Conservation (phyloP, 2,329 filamentous ascomycete genomes). For the Fusarium irregulare region DNA sequence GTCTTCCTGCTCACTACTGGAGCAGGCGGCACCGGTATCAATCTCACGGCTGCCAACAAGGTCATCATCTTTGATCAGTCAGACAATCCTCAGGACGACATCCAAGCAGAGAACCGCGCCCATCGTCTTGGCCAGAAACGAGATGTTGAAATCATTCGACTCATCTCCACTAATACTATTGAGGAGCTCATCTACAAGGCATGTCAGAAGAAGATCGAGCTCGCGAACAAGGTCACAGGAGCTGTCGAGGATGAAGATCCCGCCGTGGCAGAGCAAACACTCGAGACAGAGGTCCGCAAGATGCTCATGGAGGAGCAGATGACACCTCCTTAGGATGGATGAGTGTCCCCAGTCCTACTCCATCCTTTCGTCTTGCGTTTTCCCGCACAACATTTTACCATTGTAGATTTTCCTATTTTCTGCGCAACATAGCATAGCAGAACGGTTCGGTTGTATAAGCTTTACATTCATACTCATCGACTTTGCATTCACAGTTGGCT, state of each 20-base stretch:
- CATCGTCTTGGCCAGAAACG: slow-evolving; percentile 93
- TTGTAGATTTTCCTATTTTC: slow-evolving; percentile 19
- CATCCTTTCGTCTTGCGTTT: slow-evolving; percentile 1
- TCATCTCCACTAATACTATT: slow-evolving; percentile 84
- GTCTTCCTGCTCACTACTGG: slow-evolving; percentile 95
- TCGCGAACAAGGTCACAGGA: slow-evolving; percentile 73
- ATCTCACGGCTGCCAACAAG: slow-evolving; percentile 94
- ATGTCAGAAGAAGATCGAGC: slow-evolving; percentile 90
- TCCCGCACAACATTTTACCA: slow-evolving; percentile 2
- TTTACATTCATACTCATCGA: slow-evolving; percentile 1
- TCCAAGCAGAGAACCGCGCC: slow-evolving; percentile 97
- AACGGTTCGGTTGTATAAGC: slow-evolving; percentile 25
- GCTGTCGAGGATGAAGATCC: slow-evolving; percentile 49
- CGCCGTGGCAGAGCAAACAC: slow-evolving; percentile 49
- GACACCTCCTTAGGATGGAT: slow-evolving; percentile 53
- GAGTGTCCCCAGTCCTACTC: not conserved
- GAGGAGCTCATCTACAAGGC: slow-evolving; percentile 94
- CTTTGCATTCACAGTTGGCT: slow-evolving; percentile 12
- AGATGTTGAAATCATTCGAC: slow-evolving; percentile 88
- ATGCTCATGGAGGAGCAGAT: slow-evolving; percentile 56
- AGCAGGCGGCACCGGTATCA: slow-evolving; percentile 96
- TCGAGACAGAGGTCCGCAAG: slow-evolving; percentile 58
- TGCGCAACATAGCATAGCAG: slow-evolving; percentile 32
- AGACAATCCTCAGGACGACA: slow-evolving; percentile 98
- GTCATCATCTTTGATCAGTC: slow-evolving; percentile 96